These are phyloP conservation scores for Fusarium armeniacum DNA, from an alignment of 2,329 filamentous ascomycete genomes.

Conservation along the genomic window DNA sequence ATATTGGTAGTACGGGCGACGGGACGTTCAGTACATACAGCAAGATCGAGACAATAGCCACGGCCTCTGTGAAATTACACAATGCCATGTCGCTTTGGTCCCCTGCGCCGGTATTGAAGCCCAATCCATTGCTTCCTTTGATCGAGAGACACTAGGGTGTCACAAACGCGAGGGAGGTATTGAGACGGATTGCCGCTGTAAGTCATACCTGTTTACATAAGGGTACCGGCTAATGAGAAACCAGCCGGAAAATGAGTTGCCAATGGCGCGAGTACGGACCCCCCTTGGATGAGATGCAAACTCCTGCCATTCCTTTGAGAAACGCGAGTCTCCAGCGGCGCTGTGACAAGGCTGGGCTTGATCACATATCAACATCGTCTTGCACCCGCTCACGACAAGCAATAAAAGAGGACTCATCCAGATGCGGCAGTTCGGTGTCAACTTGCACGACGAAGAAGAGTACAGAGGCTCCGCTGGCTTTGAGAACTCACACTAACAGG, in stretches of 20 bases:
- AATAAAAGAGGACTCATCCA: constrained; percentile 22
- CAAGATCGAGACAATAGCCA: constrained; percentile 66
- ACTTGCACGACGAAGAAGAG: constrained; percentile 22
- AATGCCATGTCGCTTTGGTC: constrained; percentile 67
- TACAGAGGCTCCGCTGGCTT: constrained; percentile 14
- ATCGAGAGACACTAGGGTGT: constrained; percentile 65
- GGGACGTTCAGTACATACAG: constrained; percentile 61
- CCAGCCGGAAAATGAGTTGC: constrained; percentile 1
- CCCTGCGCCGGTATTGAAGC: constrained; percentile 55
- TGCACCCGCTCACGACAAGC: constrained; percentile 2
- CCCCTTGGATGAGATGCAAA: constrained; percentile 10
- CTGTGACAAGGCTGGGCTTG: not conserved
- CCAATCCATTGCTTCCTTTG: constrained; percentile 60
- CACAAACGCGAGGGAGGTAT: constrained; percentile 59
- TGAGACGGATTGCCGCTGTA: constrained; percentile 53
- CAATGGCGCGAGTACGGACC: constrained; percentile 7
- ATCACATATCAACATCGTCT: not conserved
- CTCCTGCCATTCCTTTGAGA: constrained; percentile 44
- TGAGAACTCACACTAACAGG: constrained; percentile 13
- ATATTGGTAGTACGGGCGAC: constrained; percentile 49
- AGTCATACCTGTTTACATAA: constrained; percentile 17
- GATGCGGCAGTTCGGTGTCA: constrained; percentile 21
- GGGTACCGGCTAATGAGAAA: not conserved
- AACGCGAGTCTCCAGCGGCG: constrained; percentile 41
- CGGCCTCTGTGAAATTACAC: constrained; percentile 64